Conservation (phyloP, 176 grass and related monocot species). For the Pontederia paniculata region DNA sequence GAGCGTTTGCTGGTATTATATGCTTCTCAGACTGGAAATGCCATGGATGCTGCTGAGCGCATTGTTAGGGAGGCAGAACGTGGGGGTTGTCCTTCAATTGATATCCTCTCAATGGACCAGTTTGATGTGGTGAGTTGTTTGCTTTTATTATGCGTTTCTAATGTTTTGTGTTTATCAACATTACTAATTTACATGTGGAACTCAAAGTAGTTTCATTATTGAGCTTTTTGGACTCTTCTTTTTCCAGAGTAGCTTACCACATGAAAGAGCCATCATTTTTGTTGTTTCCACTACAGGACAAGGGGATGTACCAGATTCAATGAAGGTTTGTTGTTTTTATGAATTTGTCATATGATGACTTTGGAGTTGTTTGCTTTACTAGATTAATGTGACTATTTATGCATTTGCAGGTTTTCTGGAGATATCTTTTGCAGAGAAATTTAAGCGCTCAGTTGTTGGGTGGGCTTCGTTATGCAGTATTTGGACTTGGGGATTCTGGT, state of each 20-base stretch:
- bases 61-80: conserved; percentile 64
- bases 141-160: background rate
- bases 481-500: conserved; percentile 88
- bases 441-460: conserved; percentile 45
- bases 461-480: conserved; percentile 56
- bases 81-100: conserved; percentile 65
- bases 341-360: background rate
- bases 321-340: conserved; percentile 43
- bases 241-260: conserved; percentile 39
- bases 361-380: background rate
- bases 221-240: background rate
- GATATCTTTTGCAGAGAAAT: conserved; percentile 47
- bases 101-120: conserved; percentile 59
- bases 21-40: conserved; percentile 74
- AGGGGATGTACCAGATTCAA: conserved; percentile 76
- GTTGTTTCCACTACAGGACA: conserved; percentile 89
- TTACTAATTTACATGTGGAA: background rate
- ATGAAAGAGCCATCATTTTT: conserved; percentile 50
- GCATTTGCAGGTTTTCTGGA: conserved; percentile 58
- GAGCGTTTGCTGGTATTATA: conserved; percentile 55
- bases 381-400: conserved; percentile 10
- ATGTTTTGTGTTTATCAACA: conserved; percentile 1
- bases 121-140: conserved; percentile 47
- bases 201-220: background rate
- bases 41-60: conserved; percentile 72